Base-by-base conservation (phyloP, 805 yeast genomes). In the Kodamaea leandrae region DNA sequence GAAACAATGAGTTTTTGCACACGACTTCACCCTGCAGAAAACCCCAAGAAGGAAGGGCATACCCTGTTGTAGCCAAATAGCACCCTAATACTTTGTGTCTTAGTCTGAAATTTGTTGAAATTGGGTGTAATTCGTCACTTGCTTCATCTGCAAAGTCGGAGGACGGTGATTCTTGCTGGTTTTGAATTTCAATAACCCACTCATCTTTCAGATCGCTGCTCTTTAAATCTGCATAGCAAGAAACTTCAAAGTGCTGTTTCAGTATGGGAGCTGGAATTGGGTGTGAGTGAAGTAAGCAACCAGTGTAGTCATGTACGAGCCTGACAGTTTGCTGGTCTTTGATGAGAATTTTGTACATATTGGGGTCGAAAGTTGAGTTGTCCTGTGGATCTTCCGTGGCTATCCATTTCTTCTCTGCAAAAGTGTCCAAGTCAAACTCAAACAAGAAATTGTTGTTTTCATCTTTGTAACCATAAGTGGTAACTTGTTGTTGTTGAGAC, bases 361-460 rank as follows among this genome's bases (percentile, higher is more conserved):
- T 49, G 60, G 4, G 30, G 57, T 28, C 63, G 53, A 50, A 50
- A 26, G 48, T 46, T 13, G 48, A 47, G 18, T 45, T 46, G 15
- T 37, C 50, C 43, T 25, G 34, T 14, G 49, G 48, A 35, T 57
- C 63, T 1, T 58, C 46, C 3, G 68, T 61, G 8, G 72, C 70
- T 50, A 50, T 57, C 34, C 57, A 51, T 16, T 58, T 58, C 20
- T 45, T 45, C 2, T 23, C 32, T 13, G 36, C 29, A 2, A 62
- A 59, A 27, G 70, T 66, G 6, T 65, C 74, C 60, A 85, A 72
- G 20, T 71, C 74, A 54, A 93, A 69, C 3, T 98, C 98, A 66
- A 93, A 88, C 50, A 77, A 80, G 15, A 96, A 82, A 63, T 93
- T 98, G 57, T 93, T 93, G 59, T 93, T 98, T 61, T 93, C 99